Evolutionary conservation across 257 asterid species (phyloP).

Genomic region (Vinca minor): DNA sequence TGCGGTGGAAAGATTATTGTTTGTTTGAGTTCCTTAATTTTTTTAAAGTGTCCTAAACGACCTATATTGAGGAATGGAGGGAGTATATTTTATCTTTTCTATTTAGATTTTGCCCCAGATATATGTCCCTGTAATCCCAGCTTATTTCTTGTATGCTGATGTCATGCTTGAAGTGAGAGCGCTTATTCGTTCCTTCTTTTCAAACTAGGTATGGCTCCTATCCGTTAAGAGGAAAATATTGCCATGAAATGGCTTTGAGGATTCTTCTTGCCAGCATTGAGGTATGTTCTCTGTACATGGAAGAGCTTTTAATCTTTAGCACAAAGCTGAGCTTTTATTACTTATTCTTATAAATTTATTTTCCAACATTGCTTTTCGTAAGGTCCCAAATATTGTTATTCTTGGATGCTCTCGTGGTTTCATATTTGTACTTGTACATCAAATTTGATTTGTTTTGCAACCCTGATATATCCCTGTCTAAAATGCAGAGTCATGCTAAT

Average conservation of each 20-base stretch:
- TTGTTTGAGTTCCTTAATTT: too few relatives aligned
- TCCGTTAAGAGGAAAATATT: conserved; percentile 88
- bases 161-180: neutral
- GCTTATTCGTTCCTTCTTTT: conserved; percentile 22
- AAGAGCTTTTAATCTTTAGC: conserved; percentile 1
- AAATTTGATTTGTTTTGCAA: neutral
- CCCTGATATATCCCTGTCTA: neutral
- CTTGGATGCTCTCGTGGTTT: neutral
- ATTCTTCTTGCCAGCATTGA: conserved; percentile 93
- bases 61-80: too few relatives aligned
- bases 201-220: conserved; percentile 79
- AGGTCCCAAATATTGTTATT: neutral
- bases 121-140: too few relatives aligned
- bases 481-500: conserved; percentile 92
- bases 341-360: neutral
- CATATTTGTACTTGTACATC: neutral
- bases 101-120: too few relatives aligned
- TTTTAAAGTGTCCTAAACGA: too few relatives aligned
- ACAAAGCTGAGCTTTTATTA: neutral
- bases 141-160: conserved; percentile 4
- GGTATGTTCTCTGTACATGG: conserved; percentile 26
- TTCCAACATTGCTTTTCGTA: neutral
- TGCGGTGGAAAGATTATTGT: too few relatives aligned
- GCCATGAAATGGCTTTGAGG: conserved; percentile 98
- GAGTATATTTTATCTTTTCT: too few relatives aligned